Evolutionary conservation across 345 rosid species (phyloP), one percentile per base, ranked within the genome.

Genomic region (Alliaria petiolata): DNA sequence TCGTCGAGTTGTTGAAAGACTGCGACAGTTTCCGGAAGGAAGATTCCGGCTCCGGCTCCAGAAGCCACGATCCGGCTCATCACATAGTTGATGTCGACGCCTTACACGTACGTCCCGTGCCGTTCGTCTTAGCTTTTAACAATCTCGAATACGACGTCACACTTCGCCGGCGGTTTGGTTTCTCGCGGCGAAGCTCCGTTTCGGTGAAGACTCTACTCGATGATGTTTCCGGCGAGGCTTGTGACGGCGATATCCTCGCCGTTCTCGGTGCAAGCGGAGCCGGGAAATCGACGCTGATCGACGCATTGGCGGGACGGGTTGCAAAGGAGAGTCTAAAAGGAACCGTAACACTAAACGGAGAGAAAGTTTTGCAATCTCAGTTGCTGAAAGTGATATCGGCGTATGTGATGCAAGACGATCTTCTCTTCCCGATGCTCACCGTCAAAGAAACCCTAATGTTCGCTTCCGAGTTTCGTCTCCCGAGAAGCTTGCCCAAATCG

Each of bases 401-500:
- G 6, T 88, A 88, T 13, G 95, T 88, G 40, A 85, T 90, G 95
- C 97, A 90, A 88, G 92, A 90, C n/a, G 92, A 90, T 65, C 90
- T 88, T 47, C 83, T 90, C n/a, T 90, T 90, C 62, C 85, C 97
- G 4, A 82, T 52, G 86, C 62, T 86, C 33, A 86, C 95, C 6
- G 97, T 90, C 34, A 79, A 74, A 25, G 92, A 90, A 81, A 90
- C 95, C 9, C 83, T 90, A 65, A 81, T 81, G 85, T 90, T 90
- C 54, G 90, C 97, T 2, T 89, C 95, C 11, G 89, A 90, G 63
- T 81, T 90, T 59, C 76, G 95, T 81, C 88, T 90, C 67, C 85
- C 97, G 33, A 88, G 92, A 64, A 78, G 87, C 39, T 71, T 90
- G 50, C 76, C 95, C 34, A 84, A 80, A 60, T 62, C 33, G 14